Conservation (phyloP, 805 yeast species). For the Suhomyces tanzawaensis region DNA sequence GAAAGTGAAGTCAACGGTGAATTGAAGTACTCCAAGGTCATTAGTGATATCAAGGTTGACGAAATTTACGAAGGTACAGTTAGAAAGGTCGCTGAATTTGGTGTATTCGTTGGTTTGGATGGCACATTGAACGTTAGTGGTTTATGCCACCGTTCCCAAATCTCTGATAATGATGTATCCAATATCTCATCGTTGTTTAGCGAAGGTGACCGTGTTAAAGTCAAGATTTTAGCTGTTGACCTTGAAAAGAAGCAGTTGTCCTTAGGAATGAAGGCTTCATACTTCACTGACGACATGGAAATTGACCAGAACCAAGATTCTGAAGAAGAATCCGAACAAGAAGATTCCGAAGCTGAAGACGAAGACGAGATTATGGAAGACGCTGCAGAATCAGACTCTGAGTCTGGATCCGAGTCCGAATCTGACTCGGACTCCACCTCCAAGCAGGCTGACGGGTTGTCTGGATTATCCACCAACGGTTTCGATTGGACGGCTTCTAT, state of each 20-base stretch:
- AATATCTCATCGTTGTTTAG: constrained; percentile 68
- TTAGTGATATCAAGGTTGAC: constrained; percentile 67
- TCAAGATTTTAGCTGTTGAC: constrained; percentile 66
- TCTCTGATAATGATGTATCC: constrained; percentile 65
- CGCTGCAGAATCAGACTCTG: constrained; percentile 26
- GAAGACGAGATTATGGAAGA: constrained; percentile 37
- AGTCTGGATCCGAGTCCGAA: constrained; percentile 21
- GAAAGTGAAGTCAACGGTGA: constrained; percentile 78
- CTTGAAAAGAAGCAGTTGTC: constrained; percentile 69
- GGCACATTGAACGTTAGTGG: constrained; percentile 77
- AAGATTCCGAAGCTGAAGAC: constrained; percentile 32
- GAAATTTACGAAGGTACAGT: constrained; percentile 76
- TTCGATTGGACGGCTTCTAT: constrained; percentile 96
- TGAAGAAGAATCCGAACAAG: constrained; percentile 25
- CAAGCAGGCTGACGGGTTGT: constrained; percentile 22
- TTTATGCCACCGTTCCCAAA: constrained; percentile 80
- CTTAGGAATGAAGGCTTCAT: constrained; percentile 93
- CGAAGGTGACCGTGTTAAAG: constrained; percentile 89
- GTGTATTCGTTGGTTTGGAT: constrained; percentile 83
- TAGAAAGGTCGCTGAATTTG: constrained; percentile 76
- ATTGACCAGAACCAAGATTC: constrained; percentile 28
- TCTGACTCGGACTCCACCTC: constrained; percentile 12
- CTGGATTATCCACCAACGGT: constrained; percentile 77
- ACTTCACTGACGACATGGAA: constrained; percentile 49
- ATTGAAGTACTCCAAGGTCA: constrained; percentile 52